These are phyloP conservation scores for Sugiyamaella neomexicana DNA, from an alignment of 1,139 yeast species.

Conservation along the genomic window DNA sequence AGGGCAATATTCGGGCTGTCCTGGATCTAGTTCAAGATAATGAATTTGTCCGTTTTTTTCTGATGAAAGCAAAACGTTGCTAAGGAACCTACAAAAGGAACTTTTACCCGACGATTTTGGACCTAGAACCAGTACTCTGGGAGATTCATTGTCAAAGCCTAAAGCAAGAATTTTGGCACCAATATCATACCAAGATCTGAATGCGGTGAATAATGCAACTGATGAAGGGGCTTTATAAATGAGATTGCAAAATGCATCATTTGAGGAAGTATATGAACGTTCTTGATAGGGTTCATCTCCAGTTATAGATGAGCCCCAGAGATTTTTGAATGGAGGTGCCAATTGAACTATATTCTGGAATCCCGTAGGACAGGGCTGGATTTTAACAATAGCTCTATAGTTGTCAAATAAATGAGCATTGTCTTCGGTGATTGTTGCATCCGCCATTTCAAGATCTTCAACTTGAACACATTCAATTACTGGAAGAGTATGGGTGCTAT, in stretches of 20 bases:
- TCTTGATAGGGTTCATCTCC: background rate
- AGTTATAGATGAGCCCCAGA: constrained; percentile 20
- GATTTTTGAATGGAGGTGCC: constrained; percentile 52
- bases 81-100: constrained; percentile 58
- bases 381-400: constrained; percentile 48
- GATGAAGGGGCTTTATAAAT: constrained; percentile 23
- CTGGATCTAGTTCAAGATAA: constrained; percentile 83
- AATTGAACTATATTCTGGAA: constrained; percentile 50
- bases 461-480: constrained; percentile 53
- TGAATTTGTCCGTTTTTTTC: constrained; percentile 35
- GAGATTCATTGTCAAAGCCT: constrained; percentile 16
- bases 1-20: constrained; percentile 77
- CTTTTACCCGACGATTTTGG: constrained; percentile 86
- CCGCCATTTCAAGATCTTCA: constrained; percentile 39
- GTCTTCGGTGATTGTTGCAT: constrained; percentile 20
- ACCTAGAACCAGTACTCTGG: constrained; percentile 52
- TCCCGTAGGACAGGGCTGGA: constrained; percentile 43
- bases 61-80: constrained; percentile 46
- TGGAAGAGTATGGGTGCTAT: constrained; percentile 53
- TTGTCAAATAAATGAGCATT: constrained; percentile 27
- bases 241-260: constrained; percentile 16
- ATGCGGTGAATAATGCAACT: constrained; percentile 22
- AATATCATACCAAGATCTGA: constrained; percentile 33
- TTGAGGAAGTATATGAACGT: background rate
- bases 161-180: constrained; percentile 21